A percentile compares a stretch with the other conserved stretches of the same genome.
Conservation (phyloP, 2,329 filamentous ascomycete genomes). For the Cordyceps javanica region DNA sequence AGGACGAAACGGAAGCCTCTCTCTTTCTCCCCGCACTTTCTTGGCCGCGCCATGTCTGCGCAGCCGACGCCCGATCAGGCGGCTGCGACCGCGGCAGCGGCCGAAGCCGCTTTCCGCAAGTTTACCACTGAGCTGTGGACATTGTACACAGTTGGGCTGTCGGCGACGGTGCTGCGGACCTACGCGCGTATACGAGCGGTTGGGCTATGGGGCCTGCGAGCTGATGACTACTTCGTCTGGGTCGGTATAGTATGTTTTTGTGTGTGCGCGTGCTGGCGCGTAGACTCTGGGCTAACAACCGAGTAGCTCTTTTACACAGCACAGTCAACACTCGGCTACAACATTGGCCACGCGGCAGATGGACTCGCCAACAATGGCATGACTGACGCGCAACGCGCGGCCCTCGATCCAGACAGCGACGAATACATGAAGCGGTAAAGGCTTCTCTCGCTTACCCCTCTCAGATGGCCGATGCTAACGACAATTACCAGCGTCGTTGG, state of each 20-base stretch:
- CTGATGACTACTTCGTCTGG: slow-evolving; percentile 26
- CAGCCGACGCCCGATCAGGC: background rate
- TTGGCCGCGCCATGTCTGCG: background rate
- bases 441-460: background rate
- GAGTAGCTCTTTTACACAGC: slow-evolving; percentile 43
- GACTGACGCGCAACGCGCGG: slow-evolving; percentile 41
- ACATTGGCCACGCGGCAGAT: slow-evolving; percentile 39
- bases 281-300: background rate
- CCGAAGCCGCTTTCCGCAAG: slow-evolving; percentile 12
- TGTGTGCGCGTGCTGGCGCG: background rate
- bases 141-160: slow-evolving; percentile 22
- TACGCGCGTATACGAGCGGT: slow-evolving; percentile 23
- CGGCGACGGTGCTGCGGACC: slow-evolving; percentile 23
- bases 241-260: slow-evolving; percentile 12
- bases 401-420: slow-evolving; percentile 34
- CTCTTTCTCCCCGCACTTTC: background rate
- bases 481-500: slow-evolving; percentile 41
- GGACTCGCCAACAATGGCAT: slow-evolving; percentile 54
- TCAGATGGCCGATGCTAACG: background rate
- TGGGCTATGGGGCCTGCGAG: slow-evolving; percentile 20
- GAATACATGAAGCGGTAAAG: slow-evolving; percentile 37
- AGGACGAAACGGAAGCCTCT: background rate
- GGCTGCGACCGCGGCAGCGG: slow-evolving; percentile 7
- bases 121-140: slow-evolving; percentile 23
- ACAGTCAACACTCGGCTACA: slow-evolving; percentile 46